Conservation (phyloP, 192 early-diverging fungal genomes). For the Coemansia furcata region DNA sequence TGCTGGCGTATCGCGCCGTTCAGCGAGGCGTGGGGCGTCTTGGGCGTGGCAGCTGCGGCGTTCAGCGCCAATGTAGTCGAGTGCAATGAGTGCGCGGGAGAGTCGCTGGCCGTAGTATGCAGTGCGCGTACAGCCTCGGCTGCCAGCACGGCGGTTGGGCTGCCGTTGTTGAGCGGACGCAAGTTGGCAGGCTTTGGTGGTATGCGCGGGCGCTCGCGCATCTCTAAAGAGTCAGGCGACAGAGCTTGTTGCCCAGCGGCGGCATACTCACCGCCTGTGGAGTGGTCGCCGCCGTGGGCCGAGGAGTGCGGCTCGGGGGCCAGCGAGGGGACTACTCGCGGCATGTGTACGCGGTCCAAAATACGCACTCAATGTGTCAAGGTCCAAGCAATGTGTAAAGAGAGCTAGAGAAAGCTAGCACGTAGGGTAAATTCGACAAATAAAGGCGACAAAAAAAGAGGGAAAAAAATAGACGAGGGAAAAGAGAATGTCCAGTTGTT, state of each 20-base stretch:
- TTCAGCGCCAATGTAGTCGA: constrained; percentile 20
- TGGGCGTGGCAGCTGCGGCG: constrained; percentile 31
- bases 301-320: constrained; percentile 3
- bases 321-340: constrained; percentile 6
- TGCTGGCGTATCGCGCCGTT: background rate
- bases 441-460: background rate
- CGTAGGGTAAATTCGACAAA: background rate
- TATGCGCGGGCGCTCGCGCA: constrained; percentile 47
- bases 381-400: background rate
- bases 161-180: constrained; percentile 15
- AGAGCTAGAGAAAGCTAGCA: background rate
- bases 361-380: background rate
- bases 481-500: background rate
- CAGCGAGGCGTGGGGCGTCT: constrained; percentile 3
- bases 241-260: background rate
- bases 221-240: constrained; percentile 21
- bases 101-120: constrained; percentile 22
- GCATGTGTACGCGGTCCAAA: constrained; percentile 4
- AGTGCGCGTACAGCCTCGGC: constrained; percentile 30
- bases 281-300: background rate
- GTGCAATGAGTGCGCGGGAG: constrained; percentile 27
- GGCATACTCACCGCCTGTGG: background rate
- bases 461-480: background rate
- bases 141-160: constrained; percentile 16
- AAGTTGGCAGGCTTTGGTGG: constrained; percentile 51